These are phyloP conservation scores for Geosmithia putterillii DNA, from an alignment of 2,329 filamentous ascomycete species.

Conservation along the genomic window DNA sequence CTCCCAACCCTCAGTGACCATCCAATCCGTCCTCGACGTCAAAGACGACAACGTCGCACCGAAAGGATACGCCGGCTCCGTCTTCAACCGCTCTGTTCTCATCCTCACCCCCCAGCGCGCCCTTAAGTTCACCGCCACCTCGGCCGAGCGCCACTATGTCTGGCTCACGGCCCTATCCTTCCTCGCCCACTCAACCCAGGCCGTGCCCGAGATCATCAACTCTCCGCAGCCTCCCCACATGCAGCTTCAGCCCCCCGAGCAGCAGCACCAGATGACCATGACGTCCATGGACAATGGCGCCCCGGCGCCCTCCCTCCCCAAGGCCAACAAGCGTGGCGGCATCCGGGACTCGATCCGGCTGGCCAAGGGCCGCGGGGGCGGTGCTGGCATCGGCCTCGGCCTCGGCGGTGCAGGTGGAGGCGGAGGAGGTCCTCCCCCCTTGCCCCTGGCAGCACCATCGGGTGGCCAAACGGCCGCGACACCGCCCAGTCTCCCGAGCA, in stretches of 20 bases:
- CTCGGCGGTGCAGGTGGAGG: no score
- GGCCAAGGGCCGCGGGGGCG: conserved; percentile 55
- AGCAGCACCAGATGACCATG: conserved; percentile 18
- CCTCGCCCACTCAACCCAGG: conserved; percentile 78
- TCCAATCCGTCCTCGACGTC: conserved; percentile 94
- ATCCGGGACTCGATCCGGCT: conserved; percentile 86
- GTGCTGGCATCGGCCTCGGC: conserved; percentile 21
- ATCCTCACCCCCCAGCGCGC: conserved; percentile 89
- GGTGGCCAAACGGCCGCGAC: not conserved
- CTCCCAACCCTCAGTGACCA: conserved; percentile 50
- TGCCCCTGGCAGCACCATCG: no score
- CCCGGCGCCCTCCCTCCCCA: conserved; percentile 25
- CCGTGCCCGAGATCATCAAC: conserved; percentile 60
- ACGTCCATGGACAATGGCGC: no score
- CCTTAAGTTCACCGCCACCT: conserved; percentile 83
- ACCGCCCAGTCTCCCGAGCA: conserved; percentile 16
- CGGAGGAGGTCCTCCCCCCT: no score
- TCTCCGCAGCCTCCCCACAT: conserved; percentile 28
- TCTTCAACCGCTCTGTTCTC: conserved; percentile 89
- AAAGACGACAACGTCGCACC: conserved; percentile 85
- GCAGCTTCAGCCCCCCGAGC: conserved; percentile 27
- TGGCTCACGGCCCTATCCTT: conserved; percentile 95
- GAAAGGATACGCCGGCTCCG: conserved; percentile 44
- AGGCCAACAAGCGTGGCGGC: conserved; percentile 36
- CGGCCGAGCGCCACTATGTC: conserved; percentile 77